Evolutionary conservation across 2,329 filamentous ascomycete species (phyloP), one percentile per base, ranked within the genome.

Genomic region (Thielaviopsis punctulata): DNA sequence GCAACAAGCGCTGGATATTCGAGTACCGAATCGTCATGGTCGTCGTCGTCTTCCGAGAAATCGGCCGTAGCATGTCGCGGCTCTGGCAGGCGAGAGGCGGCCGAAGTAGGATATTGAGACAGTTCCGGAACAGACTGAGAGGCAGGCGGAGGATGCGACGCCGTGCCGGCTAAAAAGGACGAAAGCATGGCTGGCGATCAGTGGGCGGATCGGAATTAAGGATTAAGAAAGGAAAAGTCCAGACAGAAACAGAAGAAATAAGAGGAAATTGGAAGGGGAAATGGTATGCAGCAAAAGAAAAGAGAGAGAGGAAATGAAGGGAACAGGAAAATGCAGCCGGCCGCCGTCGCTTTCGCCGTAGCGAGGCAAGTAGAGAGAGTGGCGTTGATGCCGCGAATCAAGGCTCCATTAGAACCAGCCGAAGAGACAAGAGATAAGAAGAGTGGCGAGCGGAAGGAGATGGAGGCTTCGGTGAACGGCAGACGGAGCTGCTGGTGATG

Each of bases 41-140:
- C 73, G 50, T 79, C 75, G 54, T 80, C 77, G 36, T 71, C 75
- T 60, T 81, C 78, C 47, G 77, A 81, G 57, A 80, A 82, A 62
- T 82, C 79, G 55, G 78, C 79, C 2, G 75, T 77, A 52, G 78
- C 77, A 63, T 77, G 74, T 56, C 71, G 69, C 49, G 65, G 66
- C 22, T 50, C 62, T 63, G 39, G 59, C 19, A 46, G 30, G 5
- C 46, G 53, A 21, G 51, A 49, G 5, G 48, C 8, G 5, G 43
- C 19, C n/a, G 36, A 46, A 7, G 33, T 25, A n/a, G 49, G 45
- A 45, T 52, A 52, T 25, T 36, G 39, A 8, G 48, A 46, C 18
- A 55, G 43, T 21, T 52, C 49, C 7, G 53, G 53, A 13, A 51
- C 47, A 18, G 49, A 52, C 18, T 48, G 53, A 23, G 53, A 55